These are phyloP conservation scores for Cystobasidium sp. DNA, from an alignment of 1,284 basidiomycete species.

Conservation along the genomic window DNA sequence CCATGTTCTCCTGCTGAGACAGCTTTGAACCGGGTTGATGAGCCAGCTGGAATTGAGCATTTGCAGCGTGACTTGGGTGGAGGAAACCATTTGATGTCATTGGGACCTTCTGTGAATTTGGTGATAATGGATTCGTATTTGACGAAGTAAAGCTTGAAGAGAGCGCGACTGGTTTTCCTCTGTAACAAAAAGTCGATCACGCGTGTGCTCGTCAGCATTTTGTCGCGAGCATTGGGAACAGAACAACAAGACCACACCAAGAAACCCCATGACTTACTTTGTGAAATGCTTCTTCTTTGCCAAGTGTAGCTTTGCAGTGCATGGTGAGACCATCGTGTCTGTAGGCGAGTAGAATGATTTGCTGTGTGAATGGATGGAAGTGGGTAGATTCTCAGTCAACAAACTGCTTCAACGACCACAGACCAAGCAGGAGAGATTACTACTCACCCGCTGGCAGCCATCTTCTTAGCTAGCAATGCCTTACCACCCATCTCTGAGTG, in stretches of 20 bases:
- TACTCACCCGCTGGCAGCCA: constrained; percentile 44
- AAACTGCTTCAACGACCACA: not conserved
- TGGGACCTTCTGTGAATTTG: constrained; percentile 19
- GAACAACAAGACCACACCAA: not conserved
- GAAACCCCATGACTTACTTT: constrained; percentile 66
- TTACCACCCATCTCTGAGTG: constrained; percentile 44
- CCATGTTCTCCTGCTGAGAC: constrained; percentile 14
- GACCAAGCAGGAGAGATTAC: not conserved
- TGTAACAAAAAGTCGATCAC: constrained; percentile 24
- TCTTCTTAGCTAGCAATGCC: constrained; percentile 46
- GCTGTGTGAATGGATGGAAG: constrained; percentile 1
- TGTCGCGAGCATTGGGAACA: not conserved
- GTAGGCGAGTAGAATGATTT: constrained; percentile 71
- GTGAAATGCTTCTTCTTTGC: constrained; percentile 88
- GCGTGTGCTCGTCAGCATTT: not conserved
- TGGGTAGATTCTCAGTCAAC: constrained; percentile 42
- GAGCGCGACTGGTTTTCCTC: constrained; percentile 52
- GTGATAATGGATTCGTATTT: constrained; percentile 32
- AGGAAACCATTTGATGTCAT: constrained; percentile 34
- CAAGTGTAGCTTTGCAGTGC: constrained; percentile 82
- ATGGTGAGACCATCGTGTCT: constrained; percentile 88
- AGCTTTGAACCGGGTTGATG: constrained; percentile 24
- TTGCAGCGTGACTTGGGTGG: constrained; percentile 33
- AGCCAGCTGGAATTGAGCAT: constrained; percentile 36
- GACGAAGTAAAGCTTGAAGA: constrained; percentile 53